Percentiles rank a stretch among this genome's conserved stretches.
Evolutionary conservation across 495 filamentous ascomycete species (phyloP).

Genomic region (Pyronema omphalodes): DNA sequence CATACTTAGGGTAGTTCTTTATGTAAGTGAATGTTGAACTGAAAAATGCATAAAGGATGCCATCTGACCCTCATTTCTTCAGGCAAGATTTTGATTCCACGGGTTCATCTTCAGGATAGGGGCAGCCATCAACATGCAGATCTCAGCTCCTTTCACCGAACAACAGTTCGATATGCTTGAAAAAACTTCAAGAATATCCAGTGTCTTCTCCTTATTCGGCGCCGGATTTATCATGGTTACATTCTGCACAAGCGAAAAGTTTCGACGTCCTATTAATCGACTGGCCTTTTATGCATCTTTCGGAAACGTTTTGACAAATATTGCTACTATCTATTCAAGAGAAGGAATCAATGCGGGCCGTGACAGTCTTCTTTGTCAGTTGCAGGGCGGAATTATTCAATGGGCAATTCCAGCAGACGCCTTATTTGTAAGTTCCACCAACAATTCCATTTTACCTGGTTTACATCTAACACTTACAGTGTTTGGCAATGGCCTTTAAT

Average conservation of each 20-base stretch:
- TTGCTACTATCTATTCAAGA: conserved; percentile 54
- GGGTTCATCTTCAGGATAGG: too few species aligned
- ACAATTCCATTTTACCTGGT: neutral
- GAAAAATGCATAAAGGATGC: too few species aligned
- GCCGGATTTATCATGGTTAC: conserved; percentile 57
- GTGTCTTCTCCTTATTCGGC: conserved; percentile 46
- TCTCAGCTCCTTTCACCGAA: conserved; percentile 16
- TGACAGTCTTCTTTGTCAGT: conserved; percentile 43
- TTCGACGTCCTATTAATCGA: conserved; percentile 77
- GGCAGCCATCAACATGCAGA: too few species aligned
- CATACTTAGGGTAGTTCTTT: too few species aligned
- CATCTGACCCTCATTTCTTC: too few species aligned
- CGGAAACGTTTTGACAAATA: conserved; percentile 65
- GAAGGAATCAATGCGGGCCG: conserved; percentile 31
- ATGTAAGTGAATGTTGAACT: too few species aligned
- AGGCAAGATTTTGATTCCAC: too few species aligned
- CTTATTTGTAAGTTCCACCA: conserved; percentile 3
- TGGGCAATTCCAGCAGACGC: conserved; percentile 65
- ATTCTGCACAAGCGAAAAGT: conserved; percentile 40
- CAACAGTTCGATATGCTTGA: conserved; percentile 20
- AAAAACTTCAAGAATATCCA: conserved; percentile 21
- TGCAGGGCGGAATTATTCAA: conserved; percentile 58
- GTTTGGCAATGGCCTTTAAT: conserved; percentile 70
- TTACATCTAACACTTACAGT: conserved; percentile 20
- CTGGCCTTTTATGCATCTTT: conserved; percentile 72